Base-by-base conservation (phyloP, 257 asterid genomes). In the Perilla frutescens region DNA sequence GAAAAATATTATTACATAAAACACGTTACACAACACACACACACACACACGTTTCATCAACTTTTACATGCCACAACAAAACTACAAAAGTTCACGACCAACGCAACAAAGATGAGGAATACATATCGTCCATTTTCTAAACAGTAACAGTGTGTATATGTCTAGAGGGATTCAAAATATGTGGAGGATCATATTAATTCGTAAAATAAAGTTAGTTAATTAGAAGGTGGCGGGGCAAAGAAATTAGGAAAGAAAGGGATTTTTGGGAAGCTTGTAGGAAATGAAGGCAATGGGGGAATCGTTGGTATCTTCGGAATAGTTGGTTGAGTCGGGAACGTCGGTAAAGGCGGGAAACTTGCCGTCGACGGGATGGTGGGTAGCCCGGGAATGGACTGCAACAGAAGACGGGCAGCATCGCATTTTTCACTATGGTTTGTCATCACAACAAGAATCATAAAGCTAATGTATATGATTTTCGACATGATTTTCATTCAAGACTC, bases 151-250 rank as follows among this genome's bases (percentile, higher is more conserved):
- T 43, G 7, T 43, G 48, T 40, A 20, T 20, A 20, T 20, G 26
- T 20, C 26, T 20, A 20, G 26, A 20, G 26, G 26, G 26, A 20
- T 20, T 20, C 26, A 20, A 20, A 20, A 29, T 58, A 55, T 53
- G 34, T 45, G 5, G 43, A 48, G 3, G 37, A 60, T 45, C 7
- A 32, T 14, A 20, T 20, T 20, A 20, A 20, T 20, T 20, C 26
- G 1, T 20, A 20, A 53, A 4, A 66, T 12, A 2, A 57, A 66
- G 61, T 45, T 49, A 70, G 12, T 79, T 34, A 34, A 34, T 34
- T 74, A 15, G 83, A 79, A 48, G 80, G 83, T 48, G 83, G 77
- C 6, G 83, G 66, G 45, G 76, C 7, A 39, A 79, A 43, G 56
- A 75, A 70, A 13, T 43, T 65, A 48, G 83, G 74, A 41, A 74